phyloP scores from a whole-genome alignment of 208 protist species.

The Trypanosoma avium region DNA sequence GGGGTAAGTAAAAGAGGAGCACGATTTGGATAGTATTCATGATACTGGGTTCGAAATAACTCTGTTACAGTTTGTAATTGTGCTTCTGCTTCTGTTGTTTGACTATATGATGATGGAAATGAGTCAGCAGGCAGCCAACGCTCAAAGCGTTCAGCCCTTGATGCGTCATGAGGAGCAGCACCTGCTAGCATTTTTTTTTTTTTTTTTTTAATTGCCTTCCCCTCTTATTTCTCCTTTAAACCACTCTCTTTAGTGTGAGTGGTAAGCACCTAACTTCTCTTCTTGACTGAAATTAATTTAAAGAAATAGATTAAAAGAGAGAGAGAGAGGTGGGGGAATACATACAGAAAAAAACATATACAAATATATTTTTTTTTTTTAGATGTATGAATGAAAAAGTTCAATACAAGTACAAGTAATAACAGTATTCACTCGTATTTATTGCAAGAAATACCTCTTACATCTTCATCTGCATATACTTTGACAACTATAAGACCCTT shows the following conservation, averaged over 20 bases:
- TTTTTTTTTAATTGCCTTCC: background rate
- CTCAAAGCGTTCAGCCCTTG: constrained; percentile 39
- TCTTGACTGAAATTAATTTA: no score
- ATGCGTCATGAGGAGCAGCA: background rate
- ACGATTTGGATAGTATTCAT: constrained; percentile 78
- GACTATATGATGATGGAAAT: constrained; percentile 73
- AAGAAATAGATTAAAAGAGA: no score
- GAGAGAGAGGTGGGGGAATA: no score
- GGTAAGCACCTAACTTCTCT: no score
- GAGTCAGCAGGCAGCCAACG: constrained; percentile 34
- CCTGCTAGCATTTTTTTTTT: background rate
- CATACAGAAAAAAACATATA: no score
- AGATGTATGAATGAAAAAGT: no score
- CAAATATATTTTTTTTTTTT: no score
- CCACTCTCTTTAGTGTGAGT: background rate
- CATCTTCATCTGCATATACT: no score
- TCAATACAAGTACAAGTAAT: no score
- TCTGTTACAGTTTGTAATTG: constrained; percentile 51
- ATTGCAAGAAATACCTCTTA: no score
- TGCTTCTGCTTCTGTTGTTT: constrained; percentile 70
- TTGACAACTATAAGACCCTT: no score
- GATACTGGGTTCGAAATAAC: constrained; percentile 67
- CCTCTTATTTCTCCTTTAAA: background rate
- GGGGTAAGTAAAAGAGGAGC: constrained; percentile 71
- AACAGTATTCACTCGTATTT: no score